Conservation (phyloP, 495 filamentous ascomycete species). For the Rhypophila decipiens region DNA sequence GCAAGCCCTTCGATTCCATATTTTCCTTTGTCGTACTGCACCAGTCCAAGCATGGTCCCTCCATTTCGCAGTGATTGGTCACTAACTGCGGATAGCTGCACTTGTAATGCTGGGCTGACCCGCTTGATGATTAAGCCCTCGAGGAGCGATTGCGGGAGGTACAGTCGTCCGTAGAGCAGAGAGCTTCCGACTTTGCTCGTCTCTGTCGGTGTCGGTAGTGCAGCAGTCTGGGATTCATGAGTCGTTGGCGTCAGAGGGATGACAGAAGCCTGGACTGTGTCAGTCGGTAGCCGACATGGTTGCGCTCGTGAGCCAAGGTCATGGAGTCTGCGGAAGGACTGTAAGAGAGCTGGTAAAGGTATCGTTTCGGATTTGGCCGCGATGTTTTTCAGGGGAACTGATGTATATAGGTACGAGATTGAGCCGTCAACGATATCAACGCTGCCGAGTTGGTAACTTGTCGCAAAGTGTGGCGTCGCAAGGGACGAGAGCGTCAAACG, state of each 20-base stretch:
- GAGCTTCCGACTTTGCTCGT: constrained; percentile 29
- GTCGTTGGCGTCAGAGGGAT: background rate
- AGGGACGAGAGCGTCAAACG: constrained; percentile 84
- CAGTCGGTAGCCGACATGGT: constrained; percentile 4
- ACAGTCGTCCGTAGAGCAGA: constrained; percentile 82
- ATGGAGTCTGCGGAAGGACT: constrained; percentile 37
- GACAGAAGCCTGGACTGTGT: background rate
- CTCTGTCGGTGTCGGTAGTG: background rate
- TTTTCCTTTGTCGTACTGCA: constrained; percentile 83
- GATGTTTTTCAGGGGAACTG: constrained; percentile 56
- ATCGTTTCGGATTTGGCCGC: constrained; percentile 41
- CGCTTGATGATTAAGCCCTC: constrained; percentile 84
- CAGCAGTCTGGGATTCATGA: background rate
- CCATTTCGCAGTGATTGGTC: constrained; percentile 66
- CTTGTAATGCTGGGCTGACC: constrained; percentile 68
- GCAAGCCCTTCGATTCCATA: constrained; percentile 88
- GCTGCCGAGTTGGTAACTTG: constrained; percentile 79
- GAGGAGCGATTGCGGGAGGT: constrained; percentile 74
- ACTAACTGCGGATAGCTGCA: constrained; percentile 77
- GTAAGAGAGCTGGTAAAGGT: constrained; percentile 39
- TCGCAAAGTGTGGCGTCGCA: constrained; percentile 83
- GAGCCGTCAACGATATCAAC: constrained; percentile 86
- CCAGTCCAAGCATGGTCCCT: constrained; percentile 67
- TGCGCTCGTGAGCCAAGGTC: constrained; percentile 23
- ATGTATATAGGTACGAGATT: constrained; percentile 84